Percentiles rank a stretch among this genome's conserved stretches.
Conservation (phyloP, 1,284 basidiomycete species). For the Sporisorium iseilematis-ciliati region DNA sequence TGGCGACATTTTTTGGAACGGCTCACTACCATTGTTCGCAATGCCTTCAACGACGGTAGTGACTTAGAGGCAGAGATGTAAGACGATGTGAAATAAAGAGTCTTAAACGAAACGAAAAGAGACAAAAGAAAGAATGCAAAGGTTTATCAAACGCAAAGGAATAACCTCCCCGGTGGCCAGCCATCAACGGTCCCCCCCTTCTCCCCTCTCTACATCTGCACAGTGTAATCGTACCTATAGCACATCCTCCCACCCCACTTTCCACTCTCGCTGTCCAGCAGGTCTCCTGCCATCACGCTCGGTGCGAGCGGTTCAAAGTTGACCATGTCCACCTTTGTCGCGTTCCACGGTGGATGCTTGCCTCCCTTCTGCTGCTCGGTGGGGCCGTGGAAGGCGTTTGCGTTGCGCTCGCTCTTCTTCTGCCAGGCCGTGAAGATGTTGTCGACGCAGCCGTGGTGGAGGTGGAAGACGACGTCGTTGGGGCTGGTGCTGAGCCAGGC, state of each 20-base stretch:
- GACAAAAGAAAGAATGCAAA: neutral
- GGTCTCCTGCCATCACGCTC: conserved; percentile 25
- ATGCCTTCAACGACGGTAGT: too few species aligned
- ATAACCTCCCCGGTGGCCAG: too few species aligned
- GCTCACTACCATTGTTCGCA: too few species aligned
- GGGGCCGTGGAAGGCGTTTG: conserved; percentile 31
- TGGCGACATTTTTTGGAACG: too few species aligned
- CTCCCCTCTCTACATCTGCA: conserved; percentile 8
- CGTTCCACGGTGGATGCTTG: conserved; percentile 21
- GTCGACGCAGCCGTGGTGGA: conserved; percentile 22
- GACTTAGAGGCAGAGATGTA: too few species aligned
- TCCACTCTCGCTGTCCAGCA: conserved; percentile 30
- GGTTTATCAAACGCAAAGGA: too few species aligned
- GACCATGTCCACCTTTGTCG: conserved; percentile 23
- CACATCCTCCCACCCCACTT: conserved; percentile 37
- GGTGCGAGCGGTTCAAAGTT: conserved; percentile 31
- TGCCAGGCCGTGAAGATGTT: conserved; percentile 26
- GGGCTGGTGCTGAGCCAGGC: conserved; percentile 28
- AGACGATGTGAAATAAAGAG: too few species aligned
- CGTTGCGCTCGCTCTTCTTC: conserved; percentile 15
- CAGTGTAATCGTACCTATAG: conserved; percentile 30
- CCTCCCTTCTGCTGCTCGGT: conserved; percentile 26
- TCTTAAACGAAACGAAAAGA: too few species aligned
- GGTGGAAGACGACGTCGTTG: conserved; percentile 27
- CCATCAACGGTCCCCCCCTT: too few species aligned